Conservation (phyloP, 768 basidiomycete genomes). For the Myochromella boudieri region DNA sequence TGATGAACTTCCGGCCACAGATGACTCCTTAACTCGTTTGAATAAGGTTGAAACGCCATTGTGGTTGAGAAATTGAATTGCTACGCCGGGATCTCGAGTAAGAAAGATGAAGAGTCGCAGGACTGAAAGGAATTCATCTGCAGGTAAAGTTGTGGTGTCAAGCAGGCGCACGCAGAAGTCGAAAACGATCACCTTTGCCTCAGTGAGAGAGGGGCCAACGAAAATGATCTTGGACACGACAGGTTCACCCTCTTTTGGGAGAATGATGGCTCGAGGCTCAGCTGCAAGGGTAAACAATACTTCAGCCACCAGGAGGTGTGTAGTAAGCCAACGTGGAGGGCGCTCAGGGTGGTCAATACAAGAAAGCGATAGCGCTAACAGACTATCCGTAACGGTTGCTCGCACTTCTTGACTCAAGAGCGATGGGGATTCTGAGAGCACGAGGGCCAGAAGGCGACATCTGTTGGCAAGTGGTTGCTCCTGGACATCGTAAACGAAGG, state of each 20-base stretch:
- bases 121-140: conserved; percentile 80
- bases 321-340: conserved; percentile 85
- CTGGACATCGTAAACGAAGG: conserved; percentile 61
- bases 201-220: conserved; percentile 59
- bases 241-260: conserved; percentile 73
- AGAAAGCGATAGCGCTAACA: conserved; percentile 69
- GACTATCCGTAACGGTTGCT: conserved; percentile 60
- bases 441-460: conserved; percentile 82
- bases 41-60: conserved; percentile 68
- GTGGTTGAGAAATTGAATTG: conserved; percentile 64
- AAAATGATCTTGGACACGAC: conserved; percentile 49
- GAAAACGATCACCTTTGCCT: conserved; percentile 68
- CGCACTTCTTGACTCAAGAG: conserved; percentile 54
- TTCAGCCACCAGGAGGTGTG: conserved; percentile 84
- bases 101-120: conserved; percentile 84
- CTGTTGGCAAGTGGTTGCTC: conserved; percentile 81
- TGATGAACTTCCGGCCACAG: conserved; percentile 70
- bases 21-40: conserved; percentile 58
- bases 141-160: conserved; percentile 57
- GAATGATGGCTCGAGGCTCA: conserved; percentile 60
- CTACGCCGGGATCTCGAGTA: conserved; percentile 68
- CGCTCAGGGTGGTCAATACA: conserved; percentile 50
- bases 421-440: conserved; percentile 73
- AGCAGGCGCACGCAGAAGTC: conserved; percentile 78
- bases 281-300: conserved; percentile 76